Conservation (phyloP, 2,329 filamentous ascomycete species). For the Aspergillus sp. region DNA sequence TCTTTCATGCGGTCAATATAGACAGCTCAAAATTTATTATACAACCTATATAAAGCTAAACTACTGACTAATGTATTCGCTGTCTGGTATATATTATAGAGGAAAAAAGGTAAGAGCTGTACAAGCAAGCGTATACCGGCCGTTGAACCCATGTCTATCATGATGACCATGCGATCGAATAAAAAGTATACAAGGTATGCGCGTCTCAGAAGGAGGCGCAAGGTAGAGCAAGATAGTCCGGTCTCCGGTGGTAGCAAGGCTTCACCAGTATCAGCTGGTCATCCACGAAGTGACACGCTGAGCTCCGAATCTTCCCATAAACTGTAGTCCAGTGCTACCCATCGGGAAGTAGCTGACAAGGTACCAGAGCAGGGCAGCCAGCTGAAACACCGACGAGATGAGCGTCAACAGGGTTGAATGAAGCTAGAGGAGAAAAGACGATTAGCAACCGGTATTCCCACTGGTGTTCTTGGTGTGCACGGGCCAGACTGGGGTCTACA, state of each 20-base stretch:
- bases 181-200: neutral
- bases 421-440: conserved; percentile 57
- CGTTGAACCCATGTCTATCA: neutral
- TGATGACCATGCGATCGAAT: neutral
- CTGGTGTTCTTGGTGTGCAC: neutral
- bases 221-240: neutral
- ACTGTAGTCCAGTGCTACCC: conserved; percentile 83
- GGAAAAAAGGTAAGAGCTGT: neutral
- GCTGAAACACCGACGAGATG: conserved; percentile 77
- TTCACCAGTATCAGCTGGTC: conserved; percentile 58
- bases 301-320: conserved; percentile 83
- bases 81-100: too few species aligned
- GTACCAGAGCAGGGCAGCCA: conserved; percentile 86
- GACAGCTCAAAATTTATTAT: too few species aligned
- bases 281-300: conserved; percentile 86
- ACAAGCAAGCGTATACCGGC: neutral
- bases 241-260: neutral
- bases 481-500: neutral
- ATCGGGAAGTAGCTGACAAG: conserved; percentile 97
- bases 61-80: too few species aligned
- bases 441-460: conserved; percentile 20
- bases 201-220: neutral
- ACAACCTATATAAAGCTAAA: too few species aligned
- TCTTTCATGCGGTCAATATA: too few species aligned
- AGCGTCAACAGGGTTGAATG: conserved; percentile 83